Evolutionary conservation across 1,284 basidiomycete genomes (phyloP), one percentile per base, ranked within the genome.

Genomic region (Boletus smithii): DNA sequence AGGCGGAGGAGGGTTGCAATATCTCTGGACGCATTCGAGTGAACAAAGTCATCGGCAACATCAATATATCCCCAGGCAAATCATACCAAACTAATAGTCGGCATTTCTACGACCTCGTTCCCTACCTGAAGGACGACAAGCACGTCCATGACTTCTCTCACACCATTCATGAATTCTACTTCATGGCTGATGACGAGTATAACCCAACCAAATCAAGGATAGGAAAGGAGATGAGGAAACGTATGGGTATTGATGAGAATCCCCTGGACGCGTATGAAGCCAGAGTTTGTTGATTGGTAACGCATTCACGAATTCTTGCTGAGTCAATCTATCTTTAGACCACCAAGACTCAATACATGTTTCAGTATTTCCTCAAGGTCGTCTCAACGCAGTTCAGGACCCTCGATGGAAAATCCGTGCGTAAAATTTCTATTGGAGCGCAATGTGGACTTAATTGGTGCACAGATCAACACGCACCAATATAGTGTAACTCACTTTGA

Each of bases 361-460:
- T 91, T 78, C 91, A 93, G 62, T 95, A 98, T 71, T 98, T 97
- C 81, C 75, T 98, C 64, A 99, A 99, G 68, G 94, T 97, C 38
- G 94, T 97, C 29, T 92, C 91, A 7, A 97, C 93, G 2, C 85
- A 88, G 62, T 97, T 95, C 72, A 78, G 81, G 53, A 87, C 85
- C 27, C 72, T 95, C n/a, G 80, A 86, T 53, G 86, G 83, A 30
- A 79, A 85, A 58, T 71, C 75, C 31, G 87, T 88, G 62, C 34
- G 79, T 71, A 17, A 37, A 41, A n/a, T 42, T 30, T 26, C 14
- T 13, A 14, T 23, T 29, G 27, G 10, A 45, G 14, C 13, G 40
- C 17, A 45, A 32, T 22, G 40, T n/a, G 17, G 22, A 41, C 55
- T 48, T 3, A 54, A 36, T 39, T 31, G 27, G 48, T 26, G 36